These are phyloP conservation scores for Chaetomium cochliodes DNA, from an alignment of 495 filamentous ascomycete species.

Conservation along the genomic window DNA sequence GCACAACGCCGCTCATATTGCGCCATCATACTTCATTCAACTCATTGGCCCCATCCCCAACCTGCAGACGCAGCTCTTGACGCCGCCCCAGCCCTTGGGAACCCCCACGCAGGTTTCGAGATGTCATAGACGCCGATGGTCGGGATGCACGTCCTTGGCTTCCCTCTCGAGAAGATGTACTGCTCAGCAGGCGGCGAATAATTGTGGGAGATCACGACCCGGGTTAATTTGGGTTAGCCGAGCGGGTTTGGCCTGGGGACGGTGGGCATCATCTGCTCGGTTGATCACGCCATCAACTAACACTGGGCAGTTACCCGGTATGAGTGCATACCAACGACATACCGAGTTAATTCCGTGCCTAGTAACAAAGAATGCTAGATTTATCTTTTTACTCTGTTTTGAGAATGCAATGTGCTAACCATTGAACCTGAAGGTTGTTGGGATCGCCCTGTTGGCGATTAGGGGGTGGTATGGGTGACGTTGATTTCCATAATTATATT, in stretches of 20 bases:
- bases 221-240: not conserved
- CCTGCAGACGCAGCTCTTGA: not conserved
- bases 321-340: too few relatives aligned
- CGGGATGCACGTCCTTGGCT: not conserved
- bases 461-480: too few relatives aligned
- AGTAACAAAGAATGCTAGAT: too few relatives aligned
- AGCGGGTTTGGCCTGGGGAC: not conserved
- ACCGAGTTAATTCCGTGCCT: too few relatives aligned
- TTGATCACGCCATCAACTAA: constrained; percentile 30
- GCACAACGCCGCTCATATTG: constrained; percentile 26
- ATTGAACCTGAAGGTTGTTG: too few relatives aligned
- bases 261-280: constrained; percentile 25
- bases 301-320: not conserved
- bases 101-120: constrained; percentile 17
- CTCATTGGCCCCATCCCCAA: constrained; percentile 16
- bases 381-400: too few relatives aligned
- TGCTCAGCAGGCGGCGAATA: too few relatives aligned
- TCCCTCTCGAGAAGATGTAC: too few relatives aligned
- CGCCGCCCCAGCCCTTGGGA: not conserved
- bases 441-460: too few relatives aligned
- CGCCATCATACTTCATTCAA: constrained; percentile 25
- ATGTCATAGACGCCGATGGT: constrained; percentile 11
- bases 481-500: too few relatives aligned
- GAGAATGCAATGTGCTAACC: too few relatives aligned
- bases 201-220: not conserved